Evolutionary conservation across 2,329 filamentous ascomycete species (phyloP), one percentile per base, ranked within the genome.

Genomic region (Botrytis byssoidea): DNA sequence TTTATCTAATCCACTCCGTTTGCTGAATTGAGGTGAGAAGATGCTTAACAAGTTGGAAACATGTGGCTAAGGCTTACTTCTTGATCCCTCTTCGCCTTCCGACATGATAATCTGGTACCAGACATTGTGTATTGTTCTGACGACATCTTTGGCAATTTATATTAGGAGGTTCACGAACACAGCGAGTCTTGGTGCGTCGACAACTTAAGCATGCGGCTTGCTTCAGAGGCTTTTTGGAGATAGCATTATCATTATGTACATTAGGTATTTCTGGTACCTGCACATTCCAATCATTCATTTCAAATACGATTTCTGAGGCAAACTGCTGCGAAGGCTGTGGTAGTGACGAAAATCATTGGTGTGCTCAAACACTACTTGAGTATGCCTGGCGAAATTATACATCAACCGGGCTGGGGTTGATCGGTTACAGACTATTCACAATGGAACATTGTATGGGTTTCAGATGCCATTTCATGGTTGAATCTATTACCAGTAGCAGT

Each of bases 1-100:
- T 82, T 93, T 93, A 75, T 93, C 91, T 44, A 93, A 83, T 0
- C 92, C 92, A 25, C 90, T 91, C 59, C 92, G 88, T 82, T 94
- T 94, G 81, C 91, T 93, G 75, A 65, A 44, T 16, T 14, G 46
- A 35, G 20, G 46, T 59, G 5, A 66, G 46, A 48, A 22, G 35
- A 42, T 9, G 32, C 18, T 40, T 37, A 46, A 71, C 10, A 37
- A 25, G 4, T 8, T 65, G 40, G 29, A 35, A 46, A 35, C 22
- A 3, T 35, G n/a, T 18, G 60, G n/a, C 37, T 20, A 22, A 22
- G 63, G 77, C 85, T 82, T 82, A 91, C 91, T 93, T 93, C 81
- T 93, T 93, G 74, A 93, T 91, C 35, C 91, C 92, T 79, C 93
- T 93, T 79, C 92, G 91, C 68, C 92, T 85, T 12, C 91, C 91